phyloP scores from a whole-genome alignment of 2,329 filamentous ascomycete species.

The Colletotrichum spaethianum region DNA sequence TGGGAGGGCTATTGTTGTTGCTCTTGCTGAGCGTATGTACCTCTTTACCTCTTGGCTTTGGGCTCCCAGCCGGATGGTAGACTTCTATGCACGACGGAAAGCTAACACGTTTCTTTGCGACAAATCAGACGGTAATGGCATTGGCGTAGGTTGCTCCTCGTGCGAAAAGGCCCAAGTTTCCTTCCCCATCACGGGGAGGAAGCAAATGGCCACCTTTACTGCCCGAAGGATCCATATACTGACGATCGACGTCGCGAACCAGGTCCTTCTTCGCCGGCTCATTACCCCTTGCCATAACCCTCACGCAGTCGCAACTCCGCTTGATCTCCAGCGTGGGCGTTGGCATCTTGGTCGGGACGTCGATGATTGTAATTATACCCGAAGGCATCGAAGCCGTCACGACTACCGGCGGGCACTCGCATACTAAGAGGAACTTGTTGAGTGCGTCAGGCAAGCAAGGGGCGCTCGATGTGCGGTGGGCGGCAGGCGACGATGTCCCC shows the following conservation, averaged over 20 bases:
- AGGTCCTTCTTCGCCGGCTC: slow-evolving; percentile 96
- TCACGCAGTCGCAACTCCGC: slow-evolving; percentile 89
- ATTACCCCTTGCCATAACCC: slow-evolving; percentile 88
- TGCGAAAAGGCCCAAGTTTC: slow-evolving; percentile 29
- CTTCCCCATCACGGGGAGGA: not conserved
- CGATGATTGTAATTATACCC: slow-evolving; percentile 96
- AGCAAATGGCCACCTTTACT: slow-evolving; percentile 9
- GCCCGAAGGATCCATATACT: slow-evolving; percentile 29
- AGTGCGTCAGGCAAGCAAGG: slow-evolving; percentile 6
- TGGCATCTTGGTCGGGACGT: slow-evolving; percentile 94
- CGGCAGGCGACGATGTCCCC: slow-evolving; percentile 16
- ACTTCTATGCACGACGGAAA: slow-evolving; percentile 8
- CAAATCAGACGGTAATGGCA: slow-evolving; percentile 68
- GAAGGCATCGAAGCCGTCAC: slow-evolving; percentile 95
- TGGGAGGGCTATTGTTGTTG: slow-evolving; percentile 58
- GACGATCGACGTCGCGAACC: slow-evolving; percentile 38
- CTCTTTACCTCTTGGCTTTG: slow-evolving; percentile 3
- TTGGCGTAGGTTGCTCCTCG: slow-evolving; percentile 63
- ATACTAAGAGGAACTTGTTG: slow-evolving; percentile 29
- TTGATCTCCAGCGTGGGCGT: slow-evolving; percentile 93
- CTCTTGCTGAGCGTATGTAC: slow-evolving; percentile 58
- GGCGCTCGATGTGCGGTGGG: slow-evolving; percentile 23
- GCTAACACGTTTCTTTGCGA: slow-evolving; percentile 18
- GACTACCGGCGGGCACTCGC: slow-evolving; percentile 58
- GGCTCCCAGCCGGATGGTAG: slow-evolving; percentile 29